phyloP scores from a whole-genome alignment of 148 eudicot genomes.

The Hydrangea macrophylla region DNA sequence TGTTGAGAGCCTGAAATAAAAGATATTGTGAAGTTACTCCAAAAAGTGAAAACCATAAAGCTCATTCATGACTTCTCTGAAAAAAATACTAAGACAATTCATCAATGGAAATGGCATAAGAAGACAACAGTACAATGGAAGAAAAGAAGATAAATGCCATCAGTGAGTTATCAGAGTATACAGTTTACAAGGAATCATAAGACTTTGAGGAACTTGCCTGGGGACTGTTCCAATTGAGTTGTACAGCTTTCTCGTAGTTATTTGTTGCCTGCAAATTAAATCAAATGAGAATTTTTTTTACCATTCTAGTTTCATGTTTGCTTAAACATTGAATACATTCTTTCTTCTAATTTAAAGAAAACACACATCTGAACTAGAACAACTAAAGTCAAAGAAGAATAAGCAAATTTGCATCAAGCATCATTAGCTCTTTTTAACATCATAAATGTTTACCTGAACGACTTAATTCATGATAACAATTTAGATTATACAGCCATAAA shows the following conservation, averaged over 20 bases:
- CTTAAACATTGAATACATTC: neutral
- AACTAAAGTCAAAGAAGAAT: neutral
- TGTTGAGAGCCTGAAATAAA: slow-evolving; percentile 82
- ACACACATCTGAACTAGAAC: neutral
- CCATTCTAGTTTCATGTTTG: neutral
- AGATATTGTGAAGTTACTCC: slow-evolving; percentile 12
- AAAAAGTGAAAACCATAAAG: neutral
- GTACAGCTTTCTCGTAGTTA: slow-evolving; percentile 83
- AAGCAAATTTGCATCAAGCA: neutral
- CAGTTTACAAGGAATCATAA: neutral
- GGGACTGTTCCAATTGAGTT: slow-evolving; percentile 95
- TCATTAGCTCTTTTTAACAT: neutral
- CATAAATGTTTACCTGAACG: neutral
- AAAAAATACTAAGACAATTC: neutral
- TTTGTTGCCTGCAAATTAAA: slow-evolving; percentile 64
- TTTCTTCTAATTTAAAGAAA: neutral
- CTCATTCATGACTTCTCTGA: neutral
- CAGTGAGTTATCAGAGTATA: neutral
- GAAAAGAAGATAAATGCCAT: neutral
- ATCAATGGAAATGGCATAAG: neutral
- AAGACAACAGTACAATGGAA: slow-evolving; percentile 9
- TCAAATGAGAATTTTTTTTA: slow-evolving; percentile 1
- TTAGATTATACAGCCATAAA: neutral
- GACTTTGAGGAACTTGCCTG: slow-evolving; percentile 48
- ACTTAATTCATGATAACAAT: neutral